Evolutionary conservation across 1,139 yeast species (phyloP), one percentile per base, ranked within the genome.

Genomic region (Geotrichum phurueaensis): DNA sequence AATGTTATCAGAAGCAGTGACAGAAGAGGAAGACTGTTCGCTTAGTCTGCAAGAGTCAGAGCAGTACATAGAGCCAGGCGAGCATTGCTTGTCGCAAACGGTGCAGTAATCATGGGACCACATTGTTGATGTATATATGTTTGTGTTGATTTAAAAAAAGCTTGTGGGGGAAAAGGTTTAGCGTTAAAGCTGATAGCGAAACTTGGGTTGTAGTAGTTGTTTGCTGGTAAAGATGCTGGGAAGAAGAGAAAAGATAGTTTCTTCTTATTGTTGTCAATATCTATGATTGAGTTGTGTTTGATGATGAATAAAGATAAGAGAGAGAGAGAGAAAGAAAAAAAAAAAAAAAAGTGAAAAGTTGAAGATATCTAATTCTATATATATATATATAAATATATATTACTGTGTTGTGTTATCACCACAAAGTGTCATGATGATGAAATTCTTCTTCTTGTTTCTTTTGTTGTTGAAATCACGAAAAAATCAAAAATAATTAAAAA

Each of bases 141-240:
- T 45, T 57, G 62, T 54, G 43, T 47, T 13, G 43, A 13, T 36
- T 36, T 12, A 36, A 33, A 33, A 33, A 33, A 33, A 36, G 43
- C 12, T 5, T 15, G 43, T 36, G 43, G 18, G 15, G 43, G 6
- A 31, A 31, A 6, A 12, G 43, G 6, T n/a, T 36, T 13, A 36
- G 43, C 18, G 43, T 36, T 12, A 15, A 10, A 12, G 39, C n/a
- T 36, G 18, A 36, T 36, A 15, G 15, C 15, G 18, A 36, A 7
- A 36, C 79, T 76, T 29, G 64, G 59, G 54, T 75, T 76, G 12
- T 77, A 75, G 70, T 79, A 76, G 72, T 65, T 75, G 77, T 66
- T 76, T 76, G 67, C 76, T 78, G 70, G 79, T 76, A 55, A 76
- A 78, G 56, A 76, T 71, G 71, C 79, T 76, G 64, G 66, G 76